Conservation (phyloP, 2,329 filamentous ascomycete species). For the Achaetomium macrosporum region DNA sequence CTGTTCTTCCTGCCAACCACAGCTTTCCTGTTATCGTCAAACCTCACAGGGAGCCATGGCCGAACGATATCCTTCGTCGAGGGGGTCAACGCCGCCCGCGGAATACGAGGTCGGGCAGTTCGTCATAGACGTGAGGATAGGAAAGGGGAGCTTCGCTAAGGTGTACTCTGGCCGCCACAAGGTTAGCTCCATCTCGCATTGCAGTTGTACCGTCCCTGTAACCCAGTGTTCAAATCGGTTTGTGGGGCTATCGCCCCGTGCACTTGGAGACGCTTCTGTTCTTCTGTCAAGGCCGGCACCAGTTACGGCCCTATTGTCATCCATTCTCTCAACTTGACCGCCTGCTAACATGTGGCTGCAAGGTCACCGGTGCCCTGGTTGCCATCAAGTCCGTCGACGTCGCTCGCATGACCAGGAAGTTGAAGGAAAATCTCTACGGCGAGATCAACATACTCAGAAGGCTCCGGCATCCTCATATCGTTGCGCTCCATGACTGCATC, state of each 20-base stretch:
- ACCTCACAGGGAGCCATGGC: slow-evolving; percentile 28
- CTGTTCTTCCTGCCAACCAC: slow-evolving; percentile 15
- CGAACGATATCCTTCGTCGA: slow-evolving; percentile 23
- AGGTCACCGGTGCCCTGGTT: slow-evolving; percentile 76
- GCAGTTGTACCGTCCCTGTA: not conserved
- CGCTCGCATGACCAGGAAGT: slow-evolving; percentile 84
- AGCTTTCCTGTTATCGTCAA: slow-evolving; percentile 26
- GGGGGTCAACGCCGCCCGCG: slow-evolving; percentile 24
- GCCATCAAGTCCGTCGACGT: slow-evolving; percentile 97
- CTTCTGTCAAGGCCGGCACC: no score
- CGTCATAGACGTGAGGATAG: slow-evolving; percentile 80
- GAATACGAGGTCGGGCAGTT: slow-evolving; percentile 63
- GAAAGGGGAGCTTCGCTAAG: slow-evolving; percentile 94
- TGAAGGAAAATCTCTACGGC: slow-evolving; percentile 90
- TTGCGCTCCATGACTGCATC: slow-evolving; percentile 89
- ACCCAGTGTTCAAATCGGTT: not conserved
- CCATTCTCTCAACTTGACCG: not conserved
- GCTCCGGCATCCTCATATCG: slow-evolving; percentile 92
- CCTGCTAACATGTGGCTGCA: slow-evolving; percentile 15
- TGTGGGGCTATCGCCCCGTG: not conserved
- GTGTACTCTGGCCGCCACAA: slow-evolving; percentile 85
- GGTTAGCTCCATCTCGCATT: slow-evolving; percentile 46
- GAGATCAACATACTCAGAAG: slow-evolving; percentile 95
- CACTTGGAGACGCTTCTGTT: no score
- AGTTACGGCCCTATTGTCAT: not conserved